Base-by-base conservation (phyloP, 768 basidiomycete species). In the Hebeloma cylindrosporum region DNA sequence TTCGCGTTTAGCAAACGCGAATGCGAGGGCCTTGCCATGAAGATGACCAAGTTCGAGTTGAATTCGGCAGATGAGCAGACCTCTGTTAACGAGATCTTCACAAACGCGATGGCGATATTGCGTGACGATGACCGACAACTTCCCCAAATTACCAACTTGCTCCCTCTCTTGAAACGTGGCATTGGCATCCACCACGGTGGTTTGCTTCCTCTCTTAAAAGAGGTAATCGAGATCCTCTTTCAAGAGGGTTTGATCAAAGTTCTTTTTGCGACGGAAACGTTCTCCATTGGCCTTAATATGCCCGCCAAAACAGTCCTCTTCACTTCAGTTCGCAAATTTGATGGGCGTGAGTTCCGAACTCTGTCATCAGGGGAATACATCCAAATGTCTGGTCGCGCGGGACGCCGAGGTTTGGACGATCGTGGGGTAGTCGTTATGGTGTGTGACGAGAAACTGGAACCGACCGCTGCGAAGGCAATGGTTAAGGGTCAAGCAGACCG, bases 401-500 rank as follows among this genome's bases (percentile, higher is more conserved):
- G 96, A 51, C 85, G 96, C 57, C 83, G 96, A 68, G 96, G 96
- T 31, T 70, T 98, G 47, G 96, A 99, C 63, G 95, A 98, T 50
- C 83, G 96, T n/a, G 96, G 96, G 42, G 92, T 98, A 38, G 96
- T 99, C 40, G 97, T 99, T 57, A 89, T 99, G 92, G 98, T 99
- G 96, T 89, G 88, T 62, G 96, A 98, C 65, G 93, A 98, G 70
- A 97, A 95, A 67, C 75, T 99, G 33, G 96, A 98, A 57, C 94
- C 96, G 0, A 63, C 79, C 2, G 82, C 87, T 0, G 94, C 96
- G 27, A 98, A 95, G 71, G 78, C 75, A 41, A 99, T 99, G 96
- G 87, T 99, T 58, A 98, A 97, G 66, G 96, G 96, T 34, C 88
- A 95, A 70, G 93, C 96, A 3, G 95, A 99, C 63, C 76, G 94